phyloP scores from a whole-genome alignment of 306 rosid genomes.

The Mucuna pruriens region DNA sequence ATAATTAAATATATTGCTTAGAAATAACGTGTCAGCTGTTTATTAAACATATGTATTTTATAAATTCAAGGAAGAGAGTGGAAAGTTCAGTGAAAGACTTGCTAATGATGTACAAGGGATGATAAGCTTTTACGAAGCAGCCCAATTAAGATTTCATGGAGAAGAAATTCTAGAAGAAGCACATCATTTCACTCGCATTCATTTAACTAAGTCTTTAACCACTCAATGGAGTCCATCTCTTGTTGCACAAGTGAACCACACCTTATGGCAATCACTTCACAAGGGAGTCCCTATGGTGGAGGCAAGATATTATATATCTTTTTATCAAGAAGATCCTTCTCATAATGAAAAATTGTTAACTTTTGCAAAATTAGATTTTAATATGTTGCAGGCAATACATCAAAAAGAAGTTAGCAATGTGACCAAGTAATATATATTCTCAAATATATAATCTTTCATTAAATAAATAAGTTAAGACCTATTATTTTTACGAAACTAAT shows the following conservation, averaged over 20 bases:
- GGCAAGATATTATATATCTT: slow-evolving; percentile 40
- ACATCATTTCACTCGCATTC: neutral
- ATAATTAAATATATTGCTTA: neutral
- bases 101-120: too few species aligned
- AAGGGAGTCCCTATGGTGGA: slow-evolving; percentile 42
- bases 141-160: too few species aligned
- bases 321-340: slow-evolving; percentile 46
- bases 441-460: neutral
- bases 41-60: neutral
- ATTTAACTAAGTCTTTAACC: neutral
- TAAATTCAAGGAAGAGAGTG: too few species aligned
- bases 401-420: slow-evolving; percentile 44
- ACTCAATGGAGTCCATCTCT: slow-evolving; percentile 31
- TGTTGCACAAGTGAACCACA: slow-evolving; percentile 38
- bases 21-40: neutral
- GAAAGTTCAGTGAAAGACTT: too few species aligned
- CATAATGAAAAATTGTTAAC: slow-evolving; percentile 38
- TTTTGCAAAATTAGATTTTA: slow-evolving; percentile 48
- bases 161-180: too few species aligned
- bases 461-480: neutral
- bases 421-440: slow-evolving; percentile 21
- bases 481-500: neutral
- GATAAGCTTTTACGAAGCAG: too few species aligned
- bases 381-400: slow-evolving; percentile 37
- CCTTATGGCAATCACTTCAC: slow-evolving; percentile 41